Evolutionary conservation across 495 filamentous ascomycete species (phyloP).

Genomic region (Hypoxylon fragiforme): DNA sequence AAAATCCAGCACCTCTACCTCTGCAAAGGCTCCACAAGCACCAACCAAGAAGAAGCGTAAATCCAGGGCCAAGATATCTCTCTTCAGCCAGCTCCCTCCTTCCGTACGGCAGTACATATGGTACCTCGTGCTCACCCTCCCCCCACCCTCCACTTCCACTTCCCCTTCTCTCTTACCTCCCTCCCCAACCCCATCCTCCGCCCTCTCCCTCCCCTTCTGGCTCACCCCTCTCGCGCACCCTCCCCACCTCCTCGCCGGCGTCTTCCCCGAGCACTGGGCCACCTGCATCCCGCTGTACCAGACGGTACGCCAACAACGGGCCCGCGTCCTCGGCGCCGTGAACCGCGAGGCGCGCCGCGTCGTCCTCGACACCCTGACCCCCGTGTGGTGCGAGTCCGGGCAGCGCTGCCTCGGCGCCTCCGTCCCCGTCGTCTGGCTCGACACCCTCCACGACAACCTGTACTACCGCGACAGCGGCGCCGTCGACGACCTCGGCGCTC

Average conservation of each 20-base stretch:
- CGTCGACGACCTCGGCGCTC: background rate
- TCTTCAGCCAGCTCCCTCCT: slow-evolving; percentile 1
- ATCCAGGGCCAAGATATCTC: too few species aligned
- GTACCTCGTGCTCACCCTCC: background rate
- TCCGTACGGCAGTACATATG: slow-evolving; percentile 7
- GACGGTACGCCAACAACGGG: background rate
- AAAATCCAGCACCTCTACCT: background rate
- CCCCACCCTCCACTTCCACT: background rate
- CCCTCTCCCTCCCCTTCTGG: slow-evolving; percentile 1
- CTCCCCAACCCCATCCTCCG: background rate
- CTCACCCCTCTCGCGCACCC: background rate
- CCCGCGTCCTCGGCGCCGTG: background rate
- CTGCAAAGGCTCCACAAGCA: too few species aligned
- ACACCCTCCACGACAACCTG: slow-evolving; percentile 5
- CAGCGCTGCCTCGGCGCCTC: background rate
- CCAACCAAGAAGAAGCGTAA: too few species aligned
- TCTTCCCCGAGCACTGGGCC: slow-evolving; percentile 3
- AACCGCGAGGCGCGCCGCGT: slow-evolving; percentile 14
- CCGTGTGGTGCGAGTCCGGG: slow-evolving; percentile 12
- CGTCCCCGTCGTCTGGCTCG: slow-evolving; percentile 11
- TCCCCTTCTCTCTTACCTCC: background rate
- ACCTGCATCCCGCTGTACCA: slow-evolving; percentile 1
- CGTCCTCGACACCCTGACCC: slow-evolving; percentile 3
- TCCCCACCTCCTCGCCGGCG: background rate
- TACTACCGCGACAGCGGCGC: slow-evolving; percentile 1